Base-by-base conservation (phyloP, 2,329 filamentous ascomycete genomes). In the Aspergillus pseudonomiae region DNA sequence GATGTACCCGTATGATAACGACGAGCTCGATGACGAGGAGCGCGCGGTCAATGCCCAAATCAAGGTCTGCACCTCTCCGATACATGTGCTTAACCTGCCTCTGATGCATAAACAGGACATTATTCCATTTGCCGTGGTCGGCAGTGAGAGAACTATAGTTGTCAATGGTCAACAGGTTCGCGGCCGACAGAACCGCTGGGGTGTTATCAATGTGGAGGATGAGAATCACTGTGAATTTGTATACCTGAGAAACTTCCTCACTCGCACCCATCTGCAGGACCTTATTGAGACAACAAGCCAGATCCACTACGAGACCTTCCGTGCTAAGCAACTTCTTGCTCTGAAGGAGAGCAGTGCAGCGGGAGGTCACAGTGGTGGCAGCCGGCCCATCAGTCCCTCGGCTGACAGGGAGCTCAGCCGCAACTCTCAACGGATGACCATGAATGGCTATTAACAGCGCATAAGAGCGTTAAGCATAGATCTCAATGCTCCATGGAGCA, bases 291-390 rank as follows among this genome's bases (percentile, higher is more conserved):
- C 95, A 36, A 99, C 95, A 55, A 97, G 94, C 72, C 95, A 99
- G 85, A 99, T 97, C 82, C 95, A 99, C 87, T 99, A 99, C 86
- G 95, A 99, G 86, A 96, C 93, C 64, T 99, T 99, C 94, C 94
- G 95, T 82, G 94, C 95, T 75, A 99, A 99, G 89, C 95, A 99
- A 83, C 86, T 99, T 75, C 84, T 99, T 77, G 95, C 95, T 63
- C 87, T 99, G 79, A 99, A 98, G 89, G 95, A 99, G 86, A 97
- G 91, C 86, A 96, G 92, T 77, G 92, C 93, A 71, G 91, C 93
- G 70, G 91, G 89, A 69, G 83, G 83, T 63, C 85, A 89, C 84
- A 80, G 89, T 72, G 72, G 73, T 64, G 88, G 90, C 70, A 95
- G 92, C 84, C 88, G 94, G 79, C 95, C 95, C 76, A 99, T 99